phyloP scores from a whole-genome alignment of 2,329 filamentous ascomycete species.

The Epichloe gansuensis region DNA sequence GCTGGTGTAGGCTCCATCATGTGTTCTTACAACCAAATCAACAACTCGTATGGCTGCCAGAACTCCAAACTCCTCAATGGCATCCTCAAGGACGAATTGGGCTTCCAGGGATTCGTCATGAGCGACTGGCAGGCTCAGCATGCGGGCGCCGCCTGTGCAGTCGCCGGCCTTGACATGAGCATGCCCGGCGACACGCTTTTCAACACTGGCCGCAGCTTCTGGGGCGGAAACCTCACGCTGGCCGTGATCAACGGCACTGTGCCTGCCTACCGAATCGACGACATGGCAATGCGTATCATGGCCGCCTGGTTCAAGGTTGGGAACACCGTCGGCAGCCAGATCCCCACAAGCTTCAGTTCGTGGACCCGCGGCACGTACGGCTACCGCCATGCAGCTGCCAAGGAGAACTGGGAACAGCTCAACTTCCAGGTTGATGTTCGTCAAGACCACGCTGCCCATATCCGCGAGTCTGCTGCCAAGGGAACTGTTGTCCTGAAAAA shows the following conservation, averaged over 20 bases:
- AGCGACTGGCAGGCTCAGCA: constrained; percentile 74
- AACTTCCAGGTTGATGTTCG: constrained; percentile 81
- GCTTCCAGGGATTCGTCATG: constrained; percentile 72
- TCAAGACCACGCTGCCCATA: constrained; percentile 56
- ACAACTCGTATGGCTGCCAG: constrained; percentile 70
- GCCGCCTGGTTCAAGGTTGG: constrained; percentile 57
- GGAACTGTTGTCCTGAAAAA: constrained; percentile 90
- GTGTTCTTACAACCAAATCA: constrained; percentile 66
- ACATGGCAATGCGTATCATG: constrained; percentile 82
- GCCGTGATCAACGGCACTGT: constrained; percentile 83
- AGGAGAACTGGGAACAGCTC: constrained; percentile 52
- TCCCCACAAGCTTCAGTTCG: constrained; percentile 69
- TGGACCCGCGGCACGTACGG: constrained; percentile 73
- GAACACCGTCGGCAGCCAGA: constrained; percentile 32
- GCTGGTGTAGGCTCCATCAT: constrained; percentile 54
- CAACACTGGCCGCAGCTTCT: constrained; percentile 60
- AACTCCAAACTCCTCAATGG: constrained; percentile 67
- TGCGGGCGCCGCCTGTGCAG: constrained; percentile 50
- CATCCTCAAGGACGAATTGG: constrained; percentile 65
- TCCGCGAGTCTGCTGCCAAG: constrained; percentile 65
- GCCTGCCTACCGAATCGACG: constrained; percentile 76
- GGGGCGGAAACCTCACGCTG: constrained; percentile 79
- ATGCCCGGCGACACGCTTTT: constrained; percentile 80
- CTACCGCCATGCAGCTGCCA: constrained; percentile 50
- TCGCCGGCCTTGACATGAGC: constrained; percentile 72